Evolutionary conservation across 352 stramenopile genomes (phyloP).

Genomic region (Phytophthora crassamura): DNA sequence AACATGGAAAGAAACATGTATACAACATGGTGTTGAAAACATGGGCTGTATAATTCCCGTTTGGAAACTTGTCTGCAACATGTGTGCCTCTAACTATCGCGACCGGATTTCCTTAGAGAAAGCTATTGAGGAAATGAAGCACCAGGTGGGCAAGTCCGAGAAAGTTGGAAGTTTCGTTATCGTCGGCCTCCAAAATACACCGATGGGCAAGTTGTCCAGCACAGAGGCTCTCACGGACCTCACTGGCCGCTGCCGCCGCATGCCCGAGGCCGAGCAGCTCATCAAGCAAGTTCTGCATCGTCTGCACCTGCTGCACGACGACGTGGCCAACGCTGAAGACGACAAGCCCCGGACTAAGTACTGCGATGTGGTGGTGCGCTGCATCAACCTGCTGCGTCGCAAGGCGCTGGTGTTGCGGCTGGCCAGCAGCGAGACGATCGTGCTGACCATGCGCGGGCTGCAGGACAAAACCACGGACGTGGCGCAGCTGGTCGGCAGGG

Average conservation of each 20-base stretch:
- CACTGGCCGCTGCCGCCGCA: conserved; percentile 8
- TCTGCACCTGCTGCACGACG: conserved; percentile 20
- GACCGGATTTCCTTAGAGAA: too few species aligned
- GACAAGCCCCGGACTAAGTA: too few species aligned
- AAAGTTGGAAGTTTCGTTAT: conserved; percentile 6
- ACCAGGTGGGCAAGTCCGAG: too few species aligned
- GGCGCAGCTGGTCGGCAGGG: not conserved
- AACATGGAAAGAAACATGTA: too few species aligned
- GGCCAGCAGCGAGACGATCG: conserved; percentile 15
- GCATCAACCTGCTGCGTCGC: conserved; percentile 21
- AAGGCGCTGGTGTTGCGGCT: conserved; percentile 34
- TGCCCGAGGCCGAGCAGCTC: conserved; percentile 23
- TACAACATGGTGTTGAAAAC: too few species aligned
- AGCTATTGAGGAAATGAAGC: too few species aligned
- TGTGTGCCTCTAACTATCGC: too few species aligned
- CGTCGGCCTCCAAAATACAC: conserved; percentile 8
- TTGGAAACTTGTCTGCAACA: too few species aligned
- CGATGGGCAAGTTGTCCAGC: conserved; percentile 4
- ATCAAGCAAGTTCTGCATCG: not conserved
- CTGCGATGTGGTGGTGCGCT: conserved; percentile 9
- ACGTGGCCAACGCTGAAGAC: not conserved
- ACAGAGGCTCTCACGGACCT: conserved; percentile 10
- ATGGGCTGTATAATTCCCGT: too few species aligned
- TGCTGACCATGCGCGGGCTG: conserved; percentile 10
- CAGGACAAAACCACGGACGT: conserved; percentile 27